Evolutionary conservation across 768 basidiomycete species (phyloP).

Genomic region (Rhodosporidiobolus odoratus): DNA sequence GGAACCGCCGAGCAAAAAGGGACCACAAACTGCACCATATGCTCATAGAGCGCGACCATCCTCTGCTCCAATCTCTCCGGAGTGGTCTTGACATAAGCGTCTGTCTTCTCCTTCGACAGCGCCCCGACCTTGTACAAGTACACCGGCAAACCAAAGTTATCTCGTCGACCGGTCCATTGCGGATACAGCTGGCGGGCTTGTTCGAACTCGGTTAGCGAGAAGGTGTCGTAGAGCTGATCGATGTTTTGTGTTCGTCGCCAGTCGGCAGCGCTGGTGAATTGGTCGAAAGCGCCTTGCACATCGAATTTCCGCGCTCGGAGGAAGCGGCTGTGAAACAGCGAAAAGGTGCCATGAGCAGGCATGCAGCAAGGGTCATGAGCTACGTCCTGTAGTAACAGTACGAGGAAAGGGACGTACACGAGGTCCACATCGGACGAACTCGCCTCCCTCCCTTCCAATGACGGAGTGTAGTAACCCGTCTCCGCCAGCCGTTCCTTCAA

Average conservation of each 20-base stretch:
- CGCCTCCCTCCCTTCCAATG: constrained; percentile 34
- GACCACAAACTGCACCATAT: constrained; percentile 58
- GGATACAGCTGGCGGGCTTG: constrained; percentile 63
- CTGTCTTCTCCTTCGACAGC: constrained; percentile 53
- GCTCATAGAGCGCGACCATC: constrained; percentile 55
- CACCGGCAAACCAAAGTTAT: constrained; percentile 68
- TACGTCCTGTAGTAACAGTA: neutral
- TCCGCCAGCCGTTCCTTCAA: constrained; percentile 57
- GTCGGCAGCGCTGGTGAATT: constrained; percentile 62
- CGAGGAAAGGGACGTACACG: constrained; percentile 51
- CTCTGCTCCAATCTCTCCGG: constrained; percentile 60
- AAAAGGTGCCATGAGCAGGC: neutral
- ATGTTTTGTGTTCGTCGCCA: constrained; percentile 66
- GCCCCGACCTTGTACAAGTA: constrained; percentile 73
- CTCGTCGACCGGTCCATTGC: constrained; percentile 71
- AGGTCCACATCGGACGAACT: constrained; percentile 65
- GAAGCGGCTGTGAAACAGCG: constrained; percentile 59
- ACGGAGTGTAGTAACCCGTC: constrained; percentile 55
- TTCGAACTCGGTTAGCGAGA: constrained; percentile 60
- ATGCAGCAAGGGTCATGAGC: neutral
- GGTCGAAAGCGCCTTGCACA: constrained; percentile 59
- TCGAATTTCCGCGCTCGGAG: constrained; percentile 72
- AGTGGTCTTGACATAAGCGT: constrained; percentile 58
- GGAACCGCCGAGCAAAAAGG: constrained; percentile 62
- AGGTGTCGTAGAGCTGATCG: constrained; percentile 59